Evolutionary conservation across 345 rosid genomes (phyloP).

Genomic region (Brassica juncea): DNA sequence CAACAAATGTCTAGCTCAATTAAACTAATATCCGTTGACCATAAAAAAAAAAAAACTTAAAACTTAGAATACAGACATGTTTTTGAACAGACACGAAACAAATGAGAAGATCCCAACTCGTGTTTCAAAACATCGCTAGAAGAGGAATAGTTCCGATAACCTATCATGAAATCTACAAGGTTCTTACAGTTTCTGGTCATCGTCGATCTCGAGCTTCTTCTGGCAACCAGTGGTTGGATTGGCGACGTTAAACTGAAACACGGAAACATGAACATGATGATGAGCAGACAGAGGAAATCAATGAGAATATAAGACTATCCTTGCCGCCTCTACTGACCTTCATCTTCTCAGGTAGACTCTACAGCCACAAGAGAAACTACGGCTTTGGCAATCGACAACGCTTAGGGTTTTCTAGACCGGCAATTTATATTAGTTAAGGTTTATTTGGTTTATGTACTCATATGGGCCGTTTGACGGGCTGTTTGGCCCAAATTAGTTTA

Average conservation of each 20-base stretch:
- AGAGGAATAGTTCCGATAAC: not conserved
- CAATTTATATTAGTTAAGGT: not conserved
- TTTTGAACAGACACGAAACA: not conserved
- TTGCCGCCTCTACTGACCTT: conserved; percentile 15
- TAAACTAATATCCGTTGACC: not conserved
- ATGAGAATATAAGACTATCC: not conserved
- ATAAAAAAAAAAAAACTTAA: not conserved
- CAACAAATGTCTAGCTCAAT: not conserved
- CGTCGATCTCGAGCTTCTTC: conserved; percentile 57
- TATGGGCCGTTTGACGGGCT: conserved; percentile 16
- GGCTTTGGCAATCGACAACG: conserved; percentile 8
- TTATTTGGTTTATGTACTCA: not conserved
- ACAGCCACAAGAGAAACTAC: not conserved
- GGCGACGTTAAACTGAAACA: conserved; percentile 49
- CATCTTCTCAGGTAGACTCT: conserved; percentile 27
- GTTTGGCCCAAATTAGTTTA: not conserved
- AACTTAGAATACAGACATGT: not conserved
- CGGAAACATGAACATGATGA: not conserved
- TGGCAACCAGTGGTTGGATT: conserved; percentile 58
- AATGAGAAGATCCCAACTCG: not conserved
- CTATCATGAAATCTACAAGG: not conserved
- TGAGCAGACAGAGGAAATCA: conserved; percentile 11
- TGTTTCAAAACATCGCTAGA: not conserved
- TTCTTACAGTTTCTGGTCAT: conserved; percentile 52
- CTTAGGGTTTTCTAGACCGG: conserved; percentile 10